Percentiles rank a stretch among this genome's conserved stretches.
phyloP scores from a whole-genome alignment of 805 yeast species.

The Isabelozyma heimii region DNA sequence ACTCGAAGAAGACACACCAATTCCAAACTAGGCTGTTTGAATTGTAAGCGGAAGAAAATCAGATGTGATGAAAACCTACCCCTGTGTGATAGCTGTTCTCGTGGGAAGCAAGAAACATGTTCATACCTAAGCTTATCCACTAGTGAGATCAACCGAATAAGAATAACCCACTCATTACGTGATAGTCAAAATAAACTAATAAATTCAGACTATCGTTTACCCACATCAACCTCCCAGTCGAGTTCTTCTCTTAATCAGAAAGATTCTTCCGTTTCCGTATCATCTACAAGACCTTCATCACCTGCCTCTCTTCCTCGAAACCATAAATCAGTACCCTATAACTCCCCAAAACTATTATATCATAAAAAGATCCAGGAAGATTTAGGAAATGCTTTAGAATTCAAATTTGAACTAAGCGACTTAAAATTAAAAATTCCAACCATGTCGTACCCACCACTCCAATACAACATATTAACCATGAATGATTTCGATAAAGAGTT shows the following conservation, averaged over 20 bases:
- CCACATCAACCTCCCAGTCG: conserved; percentile 12
- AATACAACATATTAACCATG: conserved; percentile 14
- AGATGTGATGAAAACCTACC: conserved; percentile 30
- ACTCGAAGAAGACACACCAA: conserved; percentile 27
- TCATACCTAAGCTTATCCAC: conserved; percentile 18
- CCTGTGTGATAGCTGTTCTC: conserved; percentile 22
- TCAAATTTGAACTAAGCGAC: conserved; percentile 19
- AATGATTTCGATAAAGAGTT: conserved; percentile 18
- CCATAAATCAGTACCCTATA: neutral
- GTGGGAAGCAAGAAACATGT: conserved; percentile 23
- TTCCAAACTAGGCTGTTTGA: conserved; percentile 26
- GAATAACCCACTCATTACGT: conserved; percentile 25
- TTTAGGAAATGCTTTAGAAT: conserved; percentile 12
- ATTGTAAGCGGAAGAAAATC: conserved; percentile 29
- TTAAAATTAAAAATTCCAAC: conserved; percentile 18
- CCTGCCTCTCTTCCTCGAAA: neutral
- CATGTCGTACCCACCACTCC: conserved; percentile 18
- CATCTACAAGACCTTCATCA: neutral
- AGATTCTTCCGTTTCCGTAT: neutral
- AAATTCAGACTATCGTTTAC: conserved; percentile 22
- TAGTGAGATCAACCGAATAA: conserved; percentile 18
- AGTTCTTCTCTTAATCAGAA: neutral
- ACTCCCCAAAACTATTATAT: neutral
- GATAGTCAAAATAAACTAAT: conserved; percentile 24
- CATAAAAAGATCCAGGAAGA: neutral